Evolutionary conservation across 2,329 filamentous ascomycete species (phyloP).

Genomic region (Beauveria sp.): DNA sequence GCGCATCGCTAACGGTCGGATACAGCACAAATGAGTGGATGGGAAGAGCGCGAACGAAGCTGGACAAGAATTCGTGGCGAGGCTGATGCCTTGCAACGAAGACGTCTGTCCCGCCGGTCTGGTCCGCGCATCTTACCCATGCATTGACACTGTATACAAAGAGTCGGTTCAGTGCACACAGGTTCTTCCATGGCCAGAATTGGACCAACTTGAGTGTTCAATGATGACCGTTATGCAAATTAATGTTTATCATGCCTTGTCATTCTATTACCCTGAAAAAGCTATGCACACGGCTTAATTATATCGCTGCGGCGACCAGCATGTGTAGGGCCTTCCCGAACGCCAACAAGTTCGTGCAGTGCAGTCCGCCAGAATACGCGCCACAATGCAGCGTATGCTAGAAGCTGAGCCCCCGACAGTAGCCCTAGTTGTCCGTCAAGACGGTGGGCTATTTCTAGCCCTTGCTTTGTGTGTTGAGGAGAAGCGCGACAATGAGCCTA

Average conservation of each 20-base stretch:
- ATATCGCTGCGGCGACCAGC: background rate
- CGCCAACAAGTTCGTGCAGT: background rate
- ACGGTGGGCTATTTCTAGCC: slow-evolving; percentile 33
- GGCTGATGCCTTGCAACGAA: slow-evolving; percentile 20
- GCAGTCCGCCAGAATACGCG: background rate
- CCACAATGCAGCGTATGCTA: background rate
- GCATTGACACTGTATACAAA: background rate
- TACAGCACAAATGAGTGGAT: slow-evolving; percentile 42
- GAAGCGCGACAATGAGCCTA: slow-evolving; percentile 85
- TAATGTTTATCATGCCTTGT: background rate
- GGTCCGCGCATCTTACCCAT: slow-evolving; percentile 7
- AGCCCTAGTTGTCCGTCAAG: background rate
- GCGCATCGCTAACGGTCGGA: slow-evolving; percentile 14
- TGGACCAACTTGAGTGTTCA: background rate
- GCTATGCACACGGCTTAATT: background rate
- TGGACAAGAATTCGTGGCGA: slow-evolving; percentile 37
- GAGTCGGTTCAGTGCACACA: background rate
- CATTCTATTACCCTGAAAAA: background rate
- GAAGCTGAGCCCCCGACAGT: background rate
- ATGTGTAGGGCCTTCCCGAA: background rate
- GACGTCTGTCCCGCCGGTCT: slow-evolving; percentile 11
- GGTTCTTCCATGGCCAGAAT: background rate
- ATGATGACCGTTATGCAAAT: background rate
- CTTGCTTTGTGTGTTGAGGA: slow-evolving; percentile 82
- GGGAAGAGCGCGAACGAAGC: slow-evolving; percentile 43